Evolutionary conservation across 2,329 filamentous ascomycete species (phyloP), one percentile per base, ranked within the genome.

Genomic region (Fusarium oxysporum): DNA sequence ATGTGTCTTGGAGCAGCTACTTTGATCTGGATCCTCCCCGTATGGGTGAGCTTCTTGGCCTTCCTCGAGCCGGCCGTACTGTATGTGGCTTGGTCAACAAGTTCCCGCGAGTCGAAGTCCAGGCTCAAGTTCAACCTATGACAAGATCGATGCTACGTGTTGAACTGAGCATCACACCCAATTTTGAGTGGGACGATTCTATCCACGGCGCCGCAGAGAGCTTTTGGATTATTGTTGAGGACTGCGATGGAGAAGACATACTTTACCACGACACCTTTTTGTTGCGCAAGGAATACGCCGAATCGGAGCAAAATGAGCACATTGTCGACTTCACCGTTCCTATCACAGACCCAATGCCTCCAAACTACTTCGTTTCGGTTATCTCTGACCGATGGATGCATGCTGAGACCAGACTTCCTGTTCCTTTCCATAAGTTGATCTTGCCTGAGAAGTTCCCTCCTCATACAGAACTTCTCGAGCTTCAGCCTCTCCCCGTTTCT

Each of bases 321-420:
- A 84, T 98, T 16, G 92, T 99, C 33, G 96, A 99, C 76, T 96
- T 99, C 77, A 98, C 96, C 0, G 96, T 98, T 6, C 93, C 96
- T 1, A 97, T 99, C 75, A 95, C 94, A 1, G 96, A 99, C 76
- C 97, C 97, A 0, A 97, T 98, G 93, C 96, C 96, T 19, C 96
- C 97, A 1, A 97, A 99, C 82, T 99, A 99, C 85, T 99, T 99
- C 83, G 94, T 99, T 77, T 96, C 95, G 1, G 90, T 99, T 43
- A 85, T 98, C 25, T 98, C 96, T 7, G 96, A 99, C 81, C 89
- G 96, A 75, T 99, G 96, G 96, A 98, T 99, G 94, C 94, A 97
- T 80, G 94, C 96, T 1, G 95, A 99, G 84, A 97, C 95, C 3
- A 95, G 95, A 80, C 86, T 99, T 60, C 92, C 96, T 0, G 92